Evolutionary conservation across 257 asterid genomes (phyloP).

Genomic region (Solanum bulbocastanum): DNA sequence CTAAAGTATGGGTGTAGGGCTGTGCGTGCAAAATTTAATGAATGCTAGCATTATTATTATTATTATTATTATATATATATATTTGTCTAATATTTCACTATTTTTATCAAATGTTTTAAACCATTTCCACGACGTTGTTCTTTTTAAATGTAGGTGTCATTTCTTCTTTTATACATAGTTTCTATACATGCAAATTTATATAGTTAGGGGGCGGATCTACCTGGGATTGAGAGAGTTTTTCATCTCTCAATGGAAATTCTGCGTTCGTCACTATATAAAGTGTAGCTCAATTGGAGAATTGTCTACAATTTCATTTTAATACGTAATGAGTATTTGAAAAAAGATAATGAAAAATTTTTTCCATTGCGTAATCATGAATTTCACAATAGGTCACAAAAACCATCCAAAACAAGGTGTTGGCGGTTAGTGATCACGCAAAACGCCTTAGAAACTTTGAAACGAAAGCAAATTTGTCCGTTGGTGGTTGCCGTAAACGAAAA

Average conservation of each 20-base stretch:
- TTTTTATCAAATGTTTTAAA: background rate
- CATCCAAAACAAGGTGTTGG: background rate
- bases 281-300: background rate
- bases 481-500: background rate
- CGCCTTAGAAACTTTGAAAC: background rate
- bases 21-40: background rate
- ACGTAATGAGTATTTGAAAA: background rate
- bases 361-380: background rate
- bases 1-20: background rate
- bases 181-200: background rate
- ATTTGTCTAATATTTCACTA: background rate
- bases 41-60: background rate
- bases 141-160: background rate
- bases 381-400: background rate
- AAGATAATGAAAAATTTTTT: background rate
- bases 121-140: background rate
- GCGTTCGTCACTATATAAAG: rapidly evolving
- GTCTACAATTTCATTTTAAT: background rate
- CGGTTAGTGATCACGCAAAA: background rate
- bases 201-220: background rate
- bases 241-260: too few species aligned
- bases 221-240: too few species aligned
- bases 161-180: background rate
- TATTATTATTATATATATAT: background rate
- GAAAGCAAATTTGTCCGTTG: background rate